These are phyloP conservation scores for Melampsora americana DNA, from an alignment of 1,284 basidiomycete species.

Conservation along the genomic window DNA sequence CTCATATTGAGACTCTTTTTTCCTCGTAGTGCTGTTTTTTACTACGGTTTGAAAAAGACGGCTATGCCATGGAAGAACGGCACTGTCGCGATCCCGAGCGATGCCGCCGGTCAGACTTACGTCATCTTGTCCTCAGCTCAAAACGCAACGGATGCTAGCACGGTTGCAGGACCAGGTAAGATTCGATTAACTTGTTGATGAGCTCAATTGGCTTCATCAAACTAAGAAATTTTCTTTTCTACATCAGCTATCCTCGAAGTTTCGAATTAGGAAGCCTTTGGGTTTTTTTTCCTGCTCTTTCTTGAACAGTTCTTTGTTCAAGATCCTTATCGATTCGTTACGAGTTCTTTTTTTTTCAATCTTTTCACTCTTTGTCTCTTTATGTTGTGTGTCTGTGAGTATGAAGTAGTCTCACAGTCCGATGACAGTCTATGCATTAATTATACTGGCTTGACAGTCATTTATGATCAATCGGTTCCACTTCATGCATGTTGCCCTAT, in stretches of 20 bases:
- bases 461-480: too few relatives aligned
- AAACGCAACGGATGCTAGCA: conserved; percentile 27
- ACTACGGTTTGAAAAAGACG: conserved; percentile 30
- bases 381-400: too few relatives aligned
- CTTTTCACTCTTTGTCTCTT: too few relatives aligned
- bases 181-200: background rate
- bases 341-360: too few relatives aligned
- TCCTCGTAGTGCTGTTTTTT: conserved; percentile 22
- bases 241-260: background rate
- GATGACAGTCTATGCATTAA: too few relatives aligned
- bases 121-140: conserved; percentile 26
- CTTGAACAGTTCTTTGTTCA: background rate
- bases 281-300: background rate
- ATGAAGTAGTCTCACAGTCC: too few relatives aligned
- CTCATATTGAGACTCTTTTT: background rate
- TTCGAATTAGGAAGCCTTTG: background rate
- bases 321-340: too few relatives aligned
- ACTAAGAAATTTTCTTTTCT: background rate
- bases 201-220: background rate
- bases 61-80: conserved; percentile 10
- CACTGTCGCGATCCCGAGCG: conserved; percentile 12
- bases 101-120: conserved; percentile 22
- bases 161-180: conserved; percentile 29
- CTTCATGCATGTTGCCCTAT: too few relatives aligned
- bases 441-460: too few relatives aligned